These are phyloP conservation scores for Ogataea parapolymorpha DNA, from an alignment of 805 yeast genomes.

Conservation along the genomic window DNA sequence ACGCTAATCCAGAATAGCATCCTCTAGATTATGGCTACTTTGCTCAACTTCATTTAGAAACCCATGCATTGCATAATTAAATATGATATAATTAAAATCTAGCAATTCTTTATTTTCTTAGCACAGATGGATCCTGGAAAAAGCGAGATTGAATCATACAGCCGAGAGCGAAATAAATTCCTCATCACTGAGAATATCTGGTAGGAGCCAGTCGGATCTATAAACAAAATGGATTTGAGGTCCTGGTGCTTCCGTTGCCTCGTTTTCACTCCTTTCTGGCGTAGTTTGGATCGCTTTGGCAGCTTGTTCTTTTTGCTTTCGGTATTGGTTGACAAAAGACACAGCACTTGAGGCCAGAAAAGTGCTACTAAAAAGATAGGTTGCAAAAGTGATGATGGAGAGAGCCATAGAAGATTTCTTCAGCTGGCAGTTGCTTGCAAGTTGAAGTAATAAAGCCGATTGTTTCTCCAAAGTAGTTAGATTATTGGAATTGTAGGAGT, in stretches of 20 bases:
- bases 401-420: constrained; percentile 23
- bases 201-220: constrained; percentile 19
- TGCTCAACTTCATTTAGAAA: too few relatives aligned
- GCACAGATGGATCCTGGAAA: neutral
- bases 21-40: too few relatives aligned
- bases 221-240: constrained; percentile 13
- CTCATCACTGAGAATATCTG: constrained; percentile 6
- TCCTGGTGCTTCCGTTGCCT: neutral
- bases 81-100: too few relatives aligned
- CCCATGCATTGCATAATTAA: too few relatives aligned
- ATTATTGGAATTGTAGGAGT: constrained; percentile 8
- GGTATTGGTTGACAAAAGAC: constrained; percentile 14
- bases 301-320: constrained; percentile 2
- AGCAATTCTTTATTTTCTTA: too few relatives aligned
- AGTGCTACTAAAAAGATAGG: constrained; percentile 17
- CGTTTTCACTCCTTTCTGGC: neutral
- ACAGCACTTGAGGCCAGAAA: constrained; percentile 13
- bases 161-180: neutral
- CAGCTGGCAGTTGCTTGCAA: constrained; percentile 20
- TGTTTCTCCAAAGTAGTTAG: constrained; percentile 16
- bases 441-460: constrained; percentile 13
- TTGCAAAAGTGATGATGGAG: constrained; percentile 13
- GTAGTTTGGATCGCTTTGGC: neutral
- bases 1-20: too few relatives aligned
- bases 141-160: neutral